Evolutionary conservation across 108 stramenopile genomes (phyloP).

Genomic region (Skeletonema marinoi): DNA sequence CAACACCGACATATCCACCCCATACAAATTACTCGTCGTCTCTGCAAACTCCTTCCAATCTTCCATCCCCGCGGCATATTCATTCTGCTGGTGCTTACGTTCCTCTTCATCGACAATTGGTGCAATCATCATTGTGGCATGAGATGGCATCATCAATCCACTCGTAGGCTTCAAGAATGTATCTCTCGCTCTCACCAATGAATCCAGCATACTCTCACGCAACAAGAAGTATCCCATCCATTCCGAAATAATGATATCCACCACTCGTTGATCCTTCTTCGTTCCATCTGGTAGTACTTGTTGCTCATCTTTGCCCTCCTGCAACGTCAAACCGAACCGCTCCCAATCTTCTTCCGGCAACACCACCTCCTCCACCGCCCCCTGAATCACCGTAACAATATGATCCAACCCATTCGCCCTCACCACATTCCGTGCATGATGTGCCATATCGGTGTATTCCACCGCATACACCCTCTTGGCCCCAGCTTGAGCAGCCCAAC

Average conservation of each 20-base stretch:
- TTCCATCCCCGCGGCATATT: slow-evolving; percentile 85
- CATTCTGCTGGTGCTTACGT: slow-evolving; percentile 68
- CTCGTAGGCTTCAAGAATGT: slow-evolving; percentile 45
- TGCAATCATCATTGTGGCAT: slow-evolving; percentile 93
- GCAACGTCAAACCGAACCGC: no score
- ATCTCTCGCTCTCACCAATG: no score
- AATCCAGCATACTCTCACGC: slow-evolving; percentile 55
- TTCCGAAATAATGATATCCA: slow-evolving; percentile 97
- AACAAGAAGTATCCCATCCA: slow-evolving; percentile 99
- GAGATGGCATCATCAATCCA: slow-evolving; percentile 96
- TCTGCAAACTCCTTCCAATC: slow-evolving; percentile 92
- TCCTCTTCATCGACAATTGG: slow-evolving; percentile 94
- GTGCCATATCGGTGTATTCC: slow-evolving; percentile 87
- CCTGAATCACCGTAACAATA: slow-evolving; percentile 96
- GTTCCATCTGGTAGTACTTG: slow-evolving; percentile 59
- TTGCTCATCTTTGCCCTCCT: no score
- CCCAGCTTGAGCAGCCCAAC: no score
- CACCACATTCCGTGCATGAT: slow-evolving; percentile 91
- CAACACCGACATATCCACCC: slow-evolving; percentile 90
- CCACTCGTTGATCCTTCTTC: slow-evolving; percentile 62
- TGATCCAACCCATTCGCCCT: slow-evolving; percentile 89
- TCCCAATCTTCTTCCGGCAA: no score
- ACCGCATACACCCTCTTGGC: no score
- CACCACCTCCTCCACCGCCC: slow-evolving; percentile 55
- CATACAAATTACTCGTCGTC: slow-evolving; percentile 86